Base-by-base conservation (phyloP, 345 rosid species). In the Combretum micranthum region DNA sequence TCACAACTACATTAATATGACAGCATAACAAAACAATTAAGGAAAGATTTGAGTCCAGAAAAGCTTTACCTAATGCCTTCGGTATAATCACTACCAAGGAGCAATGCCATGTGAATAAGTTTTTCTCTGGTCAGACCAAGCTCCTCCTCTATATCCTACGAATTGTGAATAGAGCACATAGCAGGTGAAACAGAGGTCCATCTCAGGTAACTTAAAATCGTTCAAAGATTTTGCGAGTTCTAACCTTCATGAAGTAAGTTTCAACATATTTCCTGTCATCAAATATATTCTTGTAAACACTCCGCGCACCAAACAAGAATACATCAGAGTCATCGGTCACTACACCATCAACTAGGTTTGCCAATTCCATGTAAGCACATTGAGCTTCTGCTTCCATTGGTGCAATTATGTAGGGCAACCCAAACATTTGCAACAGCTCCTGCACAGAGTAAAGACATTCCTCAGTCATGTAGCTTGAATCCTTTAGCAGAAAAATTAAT, bases 311-410 rank as follows among this genome's bases (percentile, higher is more conserved):
- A 80, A 93, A 93, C 65, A 93, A 75, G 71, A 93, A 82, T 42
- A 87, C 97, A 75, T 93, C 97, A 59, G 96, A 83, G 72, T 93
- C 99, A 70, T 93, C 99, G 55, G 97, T 89, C 68, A 93, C 88
- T 68, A 83, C 87, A 61, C 99, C 99, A 74, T 93, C 99, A 49
- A 93, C 91, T 71, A 87, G 79, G 82, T 85, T 78, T 59, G 72
- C 77, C 45, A 80, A 77, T 74, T 93, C 99, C 91, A 93, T 76
- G 61, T 69, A 80, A 65, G 97, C 96, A 77, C 97, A 93, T 63
- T 89, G 96, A 62, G 99, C 99, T 73, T 93, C 99, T 57, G 96
- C 99, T 75, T 93, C 99, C 97, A 87, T 89, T 63, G 97, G 97
- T 62, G 99, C 96, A 67, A 93, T 80, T 50, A 89, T 83, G 76